Percentiles rank a stretch among this genome's conserved stretches.
Conservation (phyloP, 2,329 filamentous ascomycete species). For the Lachnellula subtilissima region DNA sequence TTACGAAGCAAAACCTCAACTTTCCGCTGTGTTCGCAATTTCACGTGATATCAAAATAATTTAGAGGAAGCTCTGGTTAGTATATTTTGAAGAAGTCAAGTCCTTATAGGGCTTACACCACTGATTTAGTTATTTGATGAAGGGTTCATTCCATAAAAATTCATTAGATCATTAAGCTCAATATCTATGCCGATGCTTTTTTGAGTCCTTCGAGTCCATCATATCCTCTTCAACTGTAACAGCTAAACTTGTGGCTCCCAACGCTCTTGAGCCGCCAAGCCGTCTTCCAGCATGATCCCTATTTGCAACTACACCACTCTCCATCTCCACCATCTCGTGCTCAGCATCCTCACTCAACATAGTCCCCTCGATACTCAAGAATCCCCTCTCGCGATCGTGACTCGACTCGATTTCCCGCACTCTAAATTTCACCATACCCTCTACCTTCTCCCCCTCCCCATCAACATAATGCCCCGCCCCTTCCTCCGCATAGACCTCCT, state of each 20-base stretch:
- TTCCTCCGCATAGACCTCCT: conserved; percentile 45
- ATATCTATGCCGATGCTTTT: conserved; percentile 16
- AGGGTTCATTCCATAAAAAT: neutral
- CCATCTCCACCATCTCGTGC: conserved; percentile 50
- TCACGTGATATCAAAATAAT: neutral
- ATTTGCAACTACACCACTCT: conserved; percentile 38
- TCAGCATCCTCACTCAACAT: conserved; percentile 69
- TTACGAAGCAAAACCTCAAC: neutral
- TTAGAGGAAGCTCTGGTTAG: neutral
- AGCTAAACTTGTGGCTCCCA: conserved; percentile 30
- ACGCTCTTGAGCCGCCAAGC: conserved; percentile 25
- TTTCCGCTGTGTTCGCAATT: neutral
- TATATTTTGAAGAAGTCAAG: neutral
- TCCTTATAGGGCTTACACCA: neutral
- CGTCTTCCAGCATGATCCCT: conserved; percentile 39
- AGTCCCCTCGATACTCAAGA: conserved; percentile 83
- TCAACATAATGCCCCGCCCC: conserved; percentile 72
- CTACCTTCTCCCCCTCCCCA: conserved; percentile 61
- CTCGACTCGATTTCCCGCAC: conserved; percentile 83
- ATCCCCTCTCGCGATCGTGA: conserved; percentile 68
- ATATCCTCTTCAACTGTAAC: conserved; percentile 23
- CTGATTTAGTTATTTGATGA: neutral
- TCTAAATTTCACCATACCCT: conserved; percentile 67
- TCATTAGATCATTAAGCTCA: conserved; percentile 6
- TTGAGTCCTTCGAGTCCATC: conserved; percentile 13